Base-by-base conservation (phyloP, 192 early-diverging fungal genomes). In the Backusella sp. region DNA sequence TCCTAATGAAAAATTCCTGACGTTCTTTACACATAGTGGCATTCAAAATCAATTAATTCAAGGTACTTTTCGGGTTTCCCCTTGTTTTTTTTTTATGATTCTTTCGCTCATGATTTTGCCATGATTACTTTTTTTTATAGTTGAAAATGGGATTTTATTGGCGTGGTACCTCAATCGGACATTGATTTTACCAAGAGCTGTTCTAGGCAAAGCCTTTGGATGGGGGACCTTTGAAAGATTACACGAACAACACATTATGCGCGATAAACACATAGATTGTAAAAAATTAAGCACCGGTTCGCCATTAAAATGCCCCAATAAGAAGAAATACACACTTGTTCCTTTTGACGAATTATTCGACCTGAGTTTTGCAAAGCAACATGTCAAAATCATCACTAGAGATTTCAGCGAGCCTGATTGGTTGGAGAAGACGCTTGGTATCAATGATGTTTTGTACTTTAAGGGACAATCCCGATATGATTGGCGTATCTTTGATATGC, bases 151-250 rank as follows among this genome's bases (percentile, higher is more conserved):
- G 6, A 76, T 88, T 4, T 75, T 83, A 19, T 75, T 88, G 21
- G 85, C 87, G 6, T 84, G 80, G 71, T 84, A 84, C 36, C 70
- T 85, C 11, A 86, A 88, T 76, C 80, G 87, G 30, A 88, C 87
- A 0, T 71, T 88, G 8, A 75, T 88, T 19, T 73, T 88, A 34
- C 87, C 87, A 8, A 77, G 77, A 23, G 76, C 84, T 1, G 46
- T 84, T 44, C 68, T 88, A 56, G 84, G 87, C 32, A 72, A 83
- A 68, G 73, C 78, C 2, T 83, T 83, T 73, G 77, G 77, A 17
- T 83, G 82, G 82, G 73, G 70, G 23, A 19, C 46, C 1, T 73
- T 77, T n/a, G 66, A 65, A 23, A 76, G 74, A 28, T 59, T 83
- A 15, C 75, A 77, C 28, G 32, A 75, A 2, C 78, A 83, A 37